These are phyloP conservation scores for Colletotrichum filicis DNA, from an alignment of 2,329 filamentous ascomycete species.

Conservation along the genomic window DNA sequence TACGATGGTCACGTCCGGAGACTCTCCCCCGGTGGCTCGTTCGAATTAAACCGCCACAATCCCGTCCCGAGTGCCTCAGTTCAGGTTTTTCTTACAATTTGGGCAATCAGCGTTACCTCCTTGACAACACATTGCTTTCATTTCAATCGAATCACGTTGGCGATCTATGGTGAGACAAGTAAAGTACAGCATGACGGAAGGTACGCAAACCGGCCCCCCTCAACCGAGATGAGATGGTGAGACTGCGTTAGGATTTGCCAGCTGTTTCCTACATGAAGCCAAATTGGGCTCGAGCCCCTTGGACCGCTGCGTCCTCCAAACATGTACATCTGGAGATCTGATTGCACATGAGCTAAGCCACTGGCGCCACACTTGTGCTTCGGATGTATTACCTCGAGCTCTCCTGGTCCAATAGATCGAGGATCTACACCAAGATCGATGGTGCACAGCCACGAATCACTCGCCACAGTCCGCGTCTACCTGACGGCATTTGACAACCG, in stretches of 20 bases:
- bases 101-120: neutral
- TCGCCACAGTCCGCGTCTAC: neutral
- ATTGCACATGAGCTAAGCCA: too few relatives aligned
- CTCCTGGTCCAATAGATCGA: neutral
- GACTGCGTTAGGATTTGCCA: neutral
- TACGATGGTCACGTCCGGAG: constrained; percentile 21
- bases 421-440: neutral
- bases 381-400: neutral
- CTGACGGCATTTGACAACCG: neutral
- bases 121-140: constrained; percentile 6
- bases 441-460: neutral
- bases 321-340: neutral
- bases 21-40: constrained; percentile 21
- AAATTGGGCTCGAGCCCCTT: constrained; percentile 5
- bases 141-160: neutral
- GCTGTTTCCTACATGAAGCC: neutral
- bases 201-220: neutral
- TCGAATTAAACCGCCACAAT: too few relatives aligned
- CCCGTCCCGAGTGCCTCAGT: neutral
- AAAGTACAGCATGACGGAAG: constrained; percentile 13
- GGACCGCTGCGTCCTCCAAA: neutral
- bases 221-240: neutral
- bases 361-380: neutral
- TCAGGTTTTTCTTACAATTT: neutral
- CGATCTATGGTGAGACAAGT: neutral